Evolutionary conservation across 495 filamentous ascomycete genomes (phyloP).

Genomic region (Penicillium mononematosum): DNA sequence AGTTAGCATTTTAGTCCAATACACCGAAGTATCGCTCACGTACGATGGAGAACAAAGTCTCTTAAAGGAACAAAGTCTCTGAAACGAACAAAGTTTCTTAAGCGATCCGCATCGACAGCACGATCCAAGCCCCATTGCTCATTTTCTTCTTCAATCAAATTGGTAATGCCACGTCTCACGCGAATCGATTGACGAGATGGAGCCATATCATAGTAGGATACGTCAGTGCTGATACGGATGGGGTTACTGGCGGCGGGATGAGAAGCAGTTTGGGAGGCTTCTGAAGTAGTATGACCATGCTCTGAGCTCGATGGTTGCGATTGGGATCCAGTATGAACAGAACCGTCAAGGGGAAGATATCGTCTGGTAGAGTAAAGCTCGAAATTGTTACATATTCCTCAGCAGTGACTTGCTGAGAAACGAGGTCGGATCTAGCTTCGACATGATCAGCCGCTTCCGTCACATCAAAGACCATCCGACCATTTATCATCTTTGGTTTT

Average conservation of each 20-base stretch:
- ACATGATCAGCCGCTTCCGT: constrained; percentile 27
- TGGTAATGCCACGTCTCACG: constrained; percentile 8
- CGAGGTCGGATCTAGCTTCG: constrained; percentile 26
- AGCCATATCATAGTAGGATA: not conserved
- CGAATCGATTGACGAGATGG: not conserved
- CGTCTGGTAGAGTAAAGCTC: constrained; percentile 16
- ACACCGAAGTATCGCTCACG: not conserved
- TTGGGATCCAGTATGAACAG: constrained; percentile 10
- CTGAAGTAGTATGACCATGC: not conserved
- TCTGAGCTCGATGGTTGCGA: not conserved
- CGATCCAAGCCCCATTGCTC: not conserved
- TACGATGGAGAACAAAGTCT: constrained; percentile 17
- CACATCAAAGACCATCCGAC: constrained; percentile 31
- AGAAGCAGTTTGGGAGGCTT: not conserved
- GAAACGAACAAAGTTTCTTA: not conserved
- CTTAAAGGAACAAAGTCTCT: not conserved
- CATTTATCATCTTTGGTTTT: constrained; percentile 16
- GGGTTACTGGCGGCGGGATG: not conserved
- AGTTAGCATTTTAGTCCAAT: not conserved
- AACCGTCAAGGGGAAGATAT: constrained; percentile 35
- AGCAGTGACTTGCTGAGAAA: not conserved
- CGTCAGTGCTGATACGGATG: not conserved
- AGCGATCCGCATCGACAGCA: not conserved
- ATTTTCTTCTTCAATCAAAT: constrained; percentile 23
- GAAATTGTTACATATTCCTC: not conserved